Evolutionary conservation across 805 yeast species (phyloP), one percentile per base, ranked within the genome.

Genomic region (Wickerhamomyces bisporus): DNA sequence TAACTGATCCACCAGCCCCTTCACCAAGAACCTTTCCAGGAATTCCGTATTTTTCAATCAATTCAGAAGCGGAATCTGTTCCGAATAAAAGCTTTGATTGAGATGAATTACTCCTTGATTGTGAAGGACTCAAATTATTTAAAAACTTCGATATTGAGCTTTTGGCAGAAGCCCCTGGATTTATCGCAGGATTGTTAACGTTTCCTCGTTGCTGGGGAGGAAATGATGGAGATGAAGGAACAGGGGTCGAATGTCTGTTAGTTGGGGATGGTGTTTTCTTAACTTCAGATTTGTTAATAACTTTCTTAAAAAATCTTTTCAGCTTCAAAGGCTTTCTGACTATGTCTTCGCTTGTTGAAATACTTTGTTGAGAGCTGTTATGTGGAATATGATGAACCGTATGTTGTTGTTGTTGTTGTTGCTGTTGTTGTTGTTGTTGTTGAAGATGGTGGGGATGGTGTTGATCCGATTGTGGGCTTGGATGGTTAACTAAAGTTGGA

Each of bases 1-100:
- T 74, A n/a, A 89, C 98, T 1, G 93, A 81, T 2, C 98, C 97
- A 18, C 95, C 89, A 2, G 97, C 97, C 12, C 98, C 98, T 41
- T 89, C 79, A 17, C 98, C 98, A 35, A 87, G 66, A 17, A 81
- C 66, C 44, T 73, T 73, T 11, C 94, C 94, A 2, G 81, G 73
- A 18, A 77, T 69, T 29, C 94, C 93, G 60, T 86, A 87, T 50
- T 82, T 81, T 37, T 77, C 71, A 40, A 76, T 57, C 30, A 75
- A 43, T 38, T 63, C 67, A 20, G 58, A 54, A 5, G 70, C 65
- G 34, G 60, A 57, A 34, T 64, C 68, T 0, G 65, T 54, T 21
- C 67, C 66, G 41, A 65, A 66, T 23, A 67, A 43, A 21, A 65
- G 52, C 45, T 61, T 58, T 27, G 58, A 48, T 30, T 42, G 37